Evolutionary conservation across 1,139 yeast genomes (phyloP).

Genomic region (Pichiaceae sp.): DNA sequence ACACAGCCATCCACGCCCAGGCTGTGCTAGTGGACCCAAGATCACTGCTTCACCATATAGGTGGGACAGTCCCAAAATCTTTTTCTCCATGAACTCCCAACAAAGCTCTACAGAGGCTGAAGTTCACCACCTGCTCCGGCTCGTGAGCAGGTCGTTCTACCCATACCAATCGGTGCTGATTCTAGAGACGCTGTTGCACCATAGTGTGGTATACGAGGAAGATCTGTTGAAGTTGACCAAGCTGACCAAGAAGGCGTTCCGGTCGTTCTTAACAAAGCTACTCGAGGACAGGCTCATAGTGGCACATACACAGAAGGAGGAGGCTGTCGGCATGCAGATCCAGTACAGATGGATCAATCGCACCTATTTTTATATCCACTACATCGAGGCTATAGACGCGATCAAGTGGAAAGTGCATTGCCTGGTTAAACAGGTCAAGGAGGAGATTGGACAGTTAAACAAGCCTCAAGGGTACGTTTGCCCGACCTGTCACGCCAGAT

Average conservation of each 20-base stretch:
- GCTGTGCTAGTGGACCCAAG: no score
- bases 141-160: conserved; percentile 83
- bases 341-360: conserved; percentile 63
- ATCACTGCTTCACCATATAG: no score
- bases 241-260: conserved; percentile 77
- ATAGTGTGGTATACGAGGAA: conserved; percentile 90
- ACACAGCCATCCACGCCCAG: no score
- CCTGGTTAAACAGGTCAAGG: conserved; percentile 68
- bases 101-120: conserved; percentile 7
- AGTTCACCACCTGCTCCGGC: conserved; percentile 27
- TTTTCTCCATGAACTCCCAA: conserved; percentile 3
- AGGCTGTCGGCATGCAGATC: conserved; percentile 28
- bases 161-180: conserved; percentile 76
- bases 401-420: conserved; percentile 95
- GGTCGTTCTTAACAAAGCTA: conserved; percentile 72
- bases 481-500: conserved; percentile 74
- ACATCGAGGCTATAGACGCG: conserved; percentile 90
- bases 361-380: conserved; percentile 81
- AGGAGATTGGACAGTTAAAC: conserved; percentile 72
- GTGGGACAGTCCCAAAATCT: no score
- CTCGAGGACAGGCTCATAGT: conserved; percentile 74
- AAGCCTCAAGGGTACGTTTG: conserved; percentile 94
- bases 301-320: conserved; percentile 74
- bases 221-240: conserved; percentile 76
- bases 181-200: conserved; percentile 83